These are phyloP conservation scores for Stevia rebaudiana DNA, from an alignment of 140 eudicot genomes.

Conservation along the genomic window DNA sequence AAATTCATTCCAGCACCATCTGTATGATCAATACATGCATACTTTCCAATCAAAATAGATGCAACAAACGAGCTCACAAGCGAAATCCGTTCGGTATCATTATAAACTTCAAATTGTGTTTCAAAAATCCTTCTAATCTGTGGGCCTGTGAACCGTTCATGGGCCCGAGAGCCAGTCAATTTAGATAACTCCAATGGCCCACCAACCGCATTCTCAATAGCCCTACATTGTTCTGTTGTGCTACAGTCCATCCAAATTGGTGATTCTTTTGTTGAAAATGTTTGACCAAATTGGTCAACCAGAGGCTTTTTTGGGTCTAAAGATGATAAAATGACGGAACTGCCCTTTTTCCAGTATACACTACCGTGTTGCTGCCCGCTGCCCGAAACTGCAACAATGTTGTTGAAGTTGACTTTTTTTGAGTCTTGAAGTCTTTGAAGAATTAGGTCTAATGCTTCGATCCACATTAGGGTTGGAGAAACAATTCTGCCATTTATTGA, in stretches of 20 bases:
- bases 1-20: constrained; percentile 99
- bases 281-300: constrained; percentile 64
- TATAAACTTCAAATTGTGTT: constrained; percentile 59
- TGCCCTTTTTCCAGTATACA: constrained; percentile 78
- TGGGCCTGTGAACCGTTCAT: constrained; percentile 86
- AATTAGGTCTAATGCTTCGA: constrained; percentile 79
- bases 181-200: constrained; percentile 72
- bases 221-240: constrained; percentile 78
- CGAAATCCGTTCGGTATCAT: constrained; percentile 67
- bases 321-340: constrained; percentile 47
- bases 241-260: constrained; percentile 97
- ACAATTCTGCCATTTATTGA: constrained; percentile 63
- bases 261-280: constrained; percentile 71
- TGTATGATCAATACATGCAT: constrained; percentile 89
- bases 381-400: constrained; percentile 65
- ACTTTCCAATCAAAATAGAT: constrained; percentile 59
- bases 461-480: constrained; percentile 91
- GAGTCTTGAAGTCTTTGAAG: constrained; percentile 52
- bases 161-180: constrained; percentile 85
- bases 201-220: constrained; percentile 81
- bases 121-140: constrained; percentile 72
- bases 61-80: constrained; percentile 87
- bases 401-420: constrained; percentile 49
- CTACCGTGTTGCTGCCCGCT: constrained; percentile 95
- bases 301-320: constrained; percentile 52